phyloP scores from a whole-genome alignment of 192 early-diverging fungal species.

The Backusella sp. region DNA sequence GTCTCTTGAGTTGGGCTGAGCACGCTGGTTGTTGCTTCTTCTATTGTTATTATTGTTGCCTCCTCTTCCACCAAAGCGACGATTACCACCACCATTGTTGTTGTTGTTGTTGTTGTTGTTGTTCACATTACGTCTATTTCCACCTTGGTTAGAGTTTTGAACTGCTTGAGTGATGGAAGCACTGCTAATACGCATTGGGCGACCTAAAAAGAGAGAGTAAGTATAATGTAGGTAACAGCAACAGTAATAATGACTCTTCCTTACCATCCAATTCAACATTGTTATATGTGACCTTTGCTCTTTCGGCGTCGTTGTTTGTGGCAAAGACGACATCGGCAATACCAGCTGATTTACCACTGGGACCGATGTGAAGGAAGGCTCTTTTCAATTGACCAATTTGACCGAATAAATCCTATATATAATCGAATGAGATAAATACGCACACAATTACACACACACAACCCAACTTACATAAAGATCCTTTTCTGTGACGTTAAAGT shows the following conservation, averaged over 20 bases:
- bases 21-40: not conserved
- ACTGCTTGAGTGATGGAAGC: not conserved
- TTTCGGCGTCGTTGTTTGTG: conserved; percentile 38
- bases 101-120: conserved; percentile 7
- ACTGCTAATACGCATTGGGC: conserved; percentile 26
- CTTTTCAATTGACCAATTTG: conserved; percentile 49
- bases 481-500: conserved; percentile 55
- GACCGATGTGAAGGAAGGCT: conserved; percentile 47
- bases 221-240: not conserved
- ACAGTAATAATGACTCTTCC: not conserved
- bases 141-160: not conserved
- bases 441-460: not conserved
- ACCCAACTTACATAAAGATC: conserved; percentile 47
- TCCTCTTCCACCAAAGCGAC: conserved; percentile 19
- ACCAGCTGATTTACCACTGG: conserved; percentile 51
- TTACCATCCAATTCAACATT: conserved; percentile 55
- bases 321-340: conserved; percentile 51
- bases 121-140: not conserved
- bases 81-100: conserved; percentile 23
- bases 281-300: conserved; percentile 45
- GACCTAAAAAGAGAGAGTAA: conserved; percentile 2
- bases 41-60: not conserved
- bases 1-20: conserved; percentile 38
- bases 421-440: conserved; percentile 5
- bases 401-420: conserved; percentile 49